Evolutionary conservation across 345 rosid species (phyloP).

Genomic region (Lepidium sativum): DNA sequence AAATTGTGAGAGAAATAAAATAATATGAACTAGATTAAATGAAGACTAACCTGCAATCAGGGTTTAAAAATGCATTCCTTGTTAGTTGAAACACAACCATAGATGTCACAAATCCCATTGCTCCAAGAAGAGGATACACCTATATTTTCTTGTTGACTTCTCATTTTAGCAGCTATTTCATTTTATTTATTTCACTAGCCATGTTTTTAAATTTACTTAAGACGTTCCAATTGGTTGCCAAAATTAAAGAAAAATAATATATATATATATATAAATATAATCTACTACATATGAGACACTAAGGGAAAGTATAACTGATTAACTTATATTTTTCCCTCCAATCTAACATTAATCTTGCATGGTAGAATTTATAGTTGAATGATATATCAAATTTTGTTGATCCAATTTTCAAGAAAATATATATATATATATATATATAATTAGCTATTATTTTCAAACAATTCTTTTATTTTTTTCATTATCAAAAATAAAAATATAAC

Average conservation of each 20-base stretch:
- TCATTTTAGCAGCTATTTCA: not conserved
- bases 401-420: too few relatives aligned
- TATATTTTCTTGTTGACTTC: not conserved
- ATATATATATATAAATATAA: not conserved
- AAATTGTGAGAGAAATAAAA: not conserved
- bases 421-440: too few relatives aligned
- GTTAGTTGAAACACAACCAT: conserved; percentile 60
- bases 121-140: conserved; percentile 73
- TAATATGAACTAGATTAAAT: not conserved
- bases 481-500: too few relatives aligned
- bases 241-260: not conserved
- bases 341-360: too few relatives aligned
- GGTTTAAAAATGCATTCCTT: conserved; percentile 49
- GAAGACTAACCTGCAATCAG: conserved; percentile 53
- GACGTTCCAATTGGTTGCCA: not conserved
- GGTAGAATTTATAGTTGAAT: too few relatives aligned
- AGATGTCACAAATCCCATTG: conserved; percentile 64
- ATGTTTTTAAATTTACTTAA: not conserved
- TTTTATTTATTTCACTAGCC: not conserved
- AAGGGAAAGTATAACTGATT: too few relatives aligned
- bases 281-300: too few relatives aligned
- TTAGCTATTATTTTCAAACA: too few relatives aligned
- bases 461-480: too few relatives aligned
- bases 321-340: too few relatives aligned
- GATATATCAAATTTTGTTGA: too few relatives aligned